Evolutionary conservation across 768 basidiomycete species (phyloP), one percentile per base, ranked within the genome.

Genomic region (Ramaria sp.): DNA sequence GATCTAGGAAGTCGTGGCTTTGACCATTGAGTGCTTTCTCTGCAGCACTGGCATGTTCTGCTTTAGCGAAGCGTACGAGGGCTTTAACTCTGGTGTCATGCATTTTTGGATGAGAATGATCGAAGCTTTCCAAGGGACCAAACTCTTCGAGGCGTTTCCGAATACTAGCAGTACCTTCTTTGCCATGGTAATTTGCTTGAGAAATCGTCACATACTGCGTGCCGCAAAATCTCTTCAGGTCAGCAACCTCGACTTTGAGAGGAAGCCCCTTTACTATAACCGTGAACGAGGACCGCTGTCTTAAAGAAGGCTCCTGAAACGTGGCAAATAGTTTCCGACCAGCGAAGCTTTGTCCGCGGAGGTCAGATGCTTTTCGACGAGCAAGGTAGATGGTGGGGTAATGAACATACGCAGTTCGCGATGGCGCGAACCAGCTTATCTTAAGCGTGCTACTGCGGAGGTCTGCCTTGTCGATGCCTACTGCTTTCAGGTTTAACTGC

Each of bases 191-290:
- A 25, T 77, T 79, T 1, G 76, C 71, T 15, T 72, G 73, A 5
- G 72, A 73, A 59, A 79, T 64, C 66, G 82, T 75, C 43, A 78
- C 69, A 7, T 74, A 77, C 22, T 74, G 71, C 1, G 77, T 71
- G 25, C 43, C 28, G 52, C 70, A 70, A 34, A 76, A 62, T 22
- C 61, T 58, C 45, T 66, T 61, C 24, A 78, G 45, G 5, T 73
- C 64, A 0, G 63, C 68, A 0, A 71, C 66, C 39, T 71, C 67
- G 2, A 64, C 60, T 48, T 65, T 59, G 0, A 74, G 62, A 0
- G 84, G 82, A 4, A 88, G 62, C 4, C 75, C 72, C 5, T 64
- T 62, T 59, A 88, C 77, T 16, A 76, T 77, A 50, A 90, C 79
- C 7, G 78, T 88, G 61, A 76, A 76, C 0, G 66, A 63, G 3